Base-by-base conservation (phyloP, 805 yeast species). In the Ogataea siamensis region DNA sequence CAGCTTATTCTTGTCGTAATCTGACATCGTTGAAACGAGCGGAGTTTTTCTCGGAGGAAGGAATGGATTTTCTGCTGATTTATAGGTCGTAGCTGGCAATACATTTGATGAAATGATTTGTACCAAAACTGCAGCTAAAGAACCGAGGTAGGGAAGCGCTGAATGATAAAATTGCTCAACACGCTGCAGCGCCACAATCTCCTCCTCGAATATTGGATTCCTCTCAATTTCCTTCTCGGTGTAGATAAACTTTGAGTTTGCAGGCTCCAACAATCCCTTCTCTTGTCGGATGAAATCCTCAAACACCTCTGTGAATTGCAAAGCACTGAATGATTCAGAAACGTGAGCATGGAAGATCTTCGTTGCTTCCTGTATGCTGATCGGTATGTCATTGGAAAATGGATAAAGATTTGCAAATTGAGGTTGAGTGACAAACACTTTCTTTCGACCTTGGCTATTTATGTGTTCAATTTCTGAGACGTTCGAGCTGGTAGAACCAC, bases 311-410 rank as follows among this genome's bases (percentile, higher is more conserved):
- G 88, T 80, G 29, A 89, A 60, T 52, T 89, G 88, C 42, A 76
- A 71, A 11, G 77, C 68, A n/a, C 80, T 73, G 38, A 85, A 73
- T 32, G 84, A 80, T 15, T 83, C 82, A 39, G 76, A 69, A 2
- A 86, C 72, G 11, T 83, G 75, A 8, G 74, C 63, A 19, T 73
- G 69, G 44, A 87, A 73, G 7, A 91, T 72, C 10, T 74, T 73
- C 16, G 86, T 71, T 0, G 96, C 96, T 56, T 91, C 96, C 31
- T 73, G 67, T 19, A 89, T 78, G 44, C 95, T 87, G 26, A 64
- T 71, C 0, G 97, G 97, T 0, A 80, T 77, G 5, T 57, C 66
- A 12, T 47, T 33, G 3, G 40, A 27, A 11, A 48, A 47, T 4
- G 67, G 65, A 37, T 58, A 57, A 21, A 62, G 46, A 36, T 62